Conservation (phyloP, 1,139 yeast species). For the Debaryomyces robertsiae region DNA sequence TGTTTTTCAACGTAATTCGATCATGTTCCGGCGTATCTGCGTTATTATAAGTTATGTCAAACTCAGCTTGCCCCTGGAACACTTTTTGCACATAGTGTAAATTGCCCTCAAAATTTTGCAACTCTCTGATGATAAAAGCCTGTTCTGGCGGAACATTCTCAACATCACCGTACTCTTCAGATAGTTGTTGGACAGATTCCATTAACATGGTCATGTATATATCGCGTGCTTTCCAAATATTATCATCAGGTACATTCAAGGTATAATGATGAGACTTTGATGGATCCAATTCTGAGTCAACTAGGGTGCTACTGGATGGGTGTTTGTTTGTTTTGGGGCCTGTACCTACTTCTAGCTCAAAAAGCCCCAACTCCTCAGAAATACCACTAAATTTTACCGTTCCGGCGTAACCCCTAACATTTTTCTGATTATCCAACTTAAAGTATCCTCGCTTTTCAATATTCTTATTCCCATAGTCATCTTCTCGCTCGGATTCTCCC, state of each 20-base stretch:
- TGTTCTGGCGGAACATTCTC: conserved; percentile 49
- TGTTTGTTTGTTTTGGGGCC: conserved; percentile 49
- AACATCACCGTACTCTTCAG: conserved; percentile 35
- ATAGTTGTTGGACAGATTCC: conserved; percentile 60
- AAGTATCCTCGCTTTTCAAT: conserved; percentile 31
- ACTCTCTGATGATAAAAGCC: conserved; percentile 58
- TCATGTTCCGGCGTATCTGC: conserved; percentile 43
- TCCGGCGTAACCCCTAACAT: conserved; percentile 34
- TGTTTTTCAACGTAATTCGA: conserved; percentile 42
- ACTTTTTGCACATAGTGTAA: conserved; percentile 77
- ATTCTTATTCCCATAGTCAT: conserved; percentile 23
- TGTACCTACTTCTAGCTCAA: conserved; percentile 52
- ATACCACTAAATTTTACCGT: conserved; percentile 52
- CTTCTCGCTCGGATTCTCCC: conserved; percentile 45
- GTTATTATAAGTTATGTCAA: conserved; percentile 64
- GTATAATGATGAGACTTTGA: conserved; percentile 64
- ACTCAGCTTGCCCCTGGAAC: conserved; percentile 75
- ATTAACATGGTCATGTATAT: conserved; percentile 69
- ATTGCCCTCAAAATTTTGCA: conserved; percentile 69
- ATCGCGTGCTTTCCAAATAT: conserved; percentile 80
- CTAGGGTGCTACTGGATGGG: conserved; percentile 31
- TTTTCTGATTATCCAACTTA: conserved; percentile 31
- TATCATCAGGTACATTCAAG: conserved; percentile 68
- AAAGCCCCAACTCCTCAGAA: conserved; percentile 57
- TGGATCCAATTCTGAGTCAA: conserved; percentile 51